Base-by-base conservation (phyloP, 345 rosid genomes). In the Eutrema yunnanense region DNA sequence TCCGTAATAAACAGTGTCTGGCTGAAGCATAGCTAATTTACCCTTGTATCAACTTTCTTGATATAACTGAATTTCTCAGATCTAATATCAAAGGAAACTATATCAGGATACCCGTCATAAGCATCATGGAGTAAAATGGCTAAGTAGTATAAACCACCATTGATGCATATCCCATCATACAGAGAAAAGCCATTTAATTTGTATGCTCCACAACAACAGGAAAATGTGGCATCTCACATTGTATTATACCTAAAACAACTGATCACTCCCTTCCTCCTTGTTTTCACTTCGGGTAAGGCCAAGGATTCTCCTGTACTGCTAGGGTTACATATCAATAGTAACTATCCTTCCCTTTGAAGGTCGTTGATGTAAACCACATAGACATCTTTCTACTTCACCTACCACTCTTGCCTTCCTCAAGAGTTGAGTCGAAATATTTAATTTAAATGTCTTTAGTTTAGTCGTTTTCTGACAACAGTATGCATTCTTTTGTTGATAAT, bases 101-200 rank as follows among this genome's bases (percentile, higher is more conserved):
- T 34, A 42, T 32, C 72, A 32, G 26, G 52, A 51, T 0, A 2
- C 10, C 4, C 16, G 3, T 2, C 30, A 41, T 2, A 3, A 8
- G 1, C 46, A 13, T 42, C 46, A 12, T 42, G 6, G 14, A 19
- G 22, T 19, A 43, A 5, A 12, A 43, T 43, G 47, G 47, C 47
- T 43, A 54, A 6, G 55, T 69, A 69, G 46, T 69, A 69, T 6
- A 46, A 16, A 56, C 46, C 73, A 43, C 65, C 73, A n/a, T 46
- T 57, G 54, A 69, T 69, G 65, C 73, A 56, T 69, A 69, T 34
- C 36, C 46, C 54, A 56, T 69, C 46, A 56, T 19, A 14, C n/a
- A 0, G 50, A 13, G 1, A 34, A 48, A 1, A 6, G 26, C 69
- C 53, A 6, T 11, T n/a, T n/a, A n/a, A n/a, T n/a, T 0, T 3